Evolutionary conservation across 345 rosid genomes (phyloP).

Genomic region (Laguncularia racemosa): DNA sequence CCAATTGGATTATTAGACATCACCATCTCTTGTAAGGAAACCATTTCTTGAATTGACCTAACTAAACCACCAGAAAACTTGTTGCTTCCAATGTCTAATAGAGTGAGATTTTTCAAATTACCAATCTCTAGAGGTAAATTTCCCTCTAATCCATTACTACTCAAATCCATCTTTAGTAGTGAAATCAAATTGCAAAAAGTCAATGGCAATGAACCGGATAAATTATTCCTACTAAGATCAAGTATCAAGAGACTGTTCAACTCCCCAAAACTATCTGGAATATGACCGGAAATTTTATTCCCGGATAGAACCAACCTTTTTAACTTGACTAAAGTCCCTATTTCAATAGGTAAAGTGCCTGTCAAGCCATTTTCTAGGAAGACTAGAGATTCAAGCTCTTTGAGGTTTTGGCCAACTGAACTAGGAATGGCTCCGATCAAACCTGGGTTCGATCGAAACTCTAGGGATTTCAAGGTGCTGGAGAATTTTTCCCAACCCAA

Average conservation of each 20-base stretch:
- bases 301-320: conserved; percentile 25
- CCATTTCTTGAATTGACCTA: conserved; percentile 20
- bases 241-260: conserved; percentile 23
- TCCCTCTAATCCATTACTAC: conserved; percentile 21
- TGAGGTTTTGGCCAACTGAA: conserved; percentile 15
- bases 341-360: conserved; percentile 17
- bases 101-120: conserved; percentile 17
- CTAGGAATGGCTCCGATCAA: conserved; percentile 23
- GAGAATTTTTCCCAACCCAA: conserved; percentile 24
- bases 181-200: conserved; percentile 19
- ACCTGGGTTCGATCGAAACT: conserved; percentile 27
- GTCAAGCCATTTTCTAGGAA: conserved; percentile 24
- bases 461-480: conserved; percentile 16
- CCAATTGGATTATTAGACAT: conserved; percentile 24
- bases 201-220: conserved; percentile 24
- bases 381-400: conserved; percentile 20
- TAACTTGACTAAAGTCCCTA: conserved; percentile 17
- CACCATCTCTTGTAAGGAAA: conserved; percentile 24
- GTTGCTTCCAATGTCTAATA: conserved; percentile 29
- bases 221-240: conserved; percentile 29
- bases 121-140: conserved; percentile 16
- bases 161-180: conserved; percentile 34
- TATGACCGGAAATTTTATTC: conserved; percentile 16
- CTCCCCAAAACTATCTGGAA: conserved; percentile 24
- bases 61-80: conserved; percentile 21